Evolutionary conservation across 495 filamentous ascomycete genomes (phyloP).

Genomic region (Neurospora sp.): DNA sequence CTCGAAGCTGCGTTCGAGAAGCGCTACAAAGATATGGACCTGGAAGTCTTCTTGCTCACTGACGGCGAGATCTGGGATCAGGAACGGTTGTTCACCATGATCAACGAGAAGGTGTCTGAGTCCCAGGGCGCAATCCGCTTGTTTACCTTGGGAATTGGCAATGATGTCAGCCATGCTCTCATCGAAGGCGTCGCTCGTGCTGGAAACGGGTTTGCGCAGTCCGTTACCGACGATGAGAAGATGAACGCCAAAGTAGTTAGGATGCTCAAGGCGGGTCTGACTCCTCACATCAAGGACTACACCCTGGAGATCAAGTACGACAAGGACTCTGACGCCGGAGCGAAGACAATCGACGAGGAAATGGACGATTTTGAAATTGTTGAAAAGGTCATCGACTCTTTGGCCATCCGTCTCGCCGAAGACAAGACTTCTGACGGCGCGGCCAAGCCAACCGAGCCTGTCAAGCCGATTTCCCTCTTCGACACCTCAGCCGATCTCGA

Average conservation of each 20-base stretch:
- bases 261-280: constrained; percentile 60
- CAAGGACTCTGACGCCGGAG: constrained; percentile 11
- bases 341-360: background rate
- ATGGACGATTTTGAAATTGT: constrained; percentile 45
- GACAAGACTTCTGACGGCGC: background rate
- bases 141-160: constrained; percentile 58
- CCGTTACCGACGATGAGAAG: constrained; percentile 46
- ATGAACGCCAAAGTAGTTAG: constrained; percentile 55
- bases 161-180: constrained; percentile 48
- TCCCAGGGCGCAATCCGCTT: constrained; percentile 46
- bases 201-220: constrained; percentile 57
- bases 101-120: constrained; percentile 38
- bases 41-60: constrained; percentile 60
- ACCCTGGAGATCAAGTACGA: constrained; percentile 50
- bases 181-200: constrained; percentile 59
- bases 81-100: constrained; percentile 41
- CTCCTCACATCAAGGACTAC: constrained; percentile 51
- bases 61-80: constrained; percentile 62
- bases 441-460: constrained; percentile 1
- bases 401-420: constrained; percentile 20
- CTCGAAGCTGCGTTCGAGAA: constrained; percentile 41
- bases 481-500: constrained; percentile 34
- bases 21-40: constrained; percentile 39
- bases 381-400: constrained; percentile 40
- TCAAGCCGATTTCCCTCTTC: constrained; percentile 49